These are phyloP conservation scores for Trichosporon sp. DNA, from an alignment of 1,284 basidiomycete genomes.

Conservation along the genomic window DNA sequence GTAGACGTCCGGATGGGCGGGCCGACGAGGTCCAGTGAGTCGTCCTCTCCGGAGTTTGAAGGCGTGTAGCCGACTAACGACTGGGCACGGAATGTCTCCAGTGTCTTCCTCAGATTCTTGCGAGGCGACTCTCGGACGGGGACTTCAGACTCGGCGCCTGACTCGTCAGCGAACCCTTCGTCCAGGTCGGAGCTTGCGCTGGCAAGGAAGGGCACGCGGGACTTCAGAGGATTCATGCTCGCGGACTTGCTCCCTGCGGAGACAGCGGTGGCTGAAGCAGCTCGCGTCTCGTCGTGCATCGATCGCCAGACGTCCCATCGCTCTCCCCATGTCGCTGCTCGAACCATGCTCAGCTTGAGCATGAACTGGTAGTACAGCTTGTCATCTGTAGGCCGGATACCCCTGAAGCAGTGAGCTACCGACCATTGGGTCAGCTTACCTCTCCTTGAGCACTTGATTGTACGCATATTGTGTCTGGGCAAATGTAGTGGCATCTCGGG, in stretches of 20 bases:
- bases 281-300: background rate
- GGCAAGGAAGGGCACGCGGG: constrained; percentile 39
- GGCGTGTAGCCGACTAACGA: constrained; percentile 17
- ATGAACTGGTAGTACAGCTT: constrained; percentile 45
- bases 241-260: background rate
- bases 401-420: constrained; percentile 22
- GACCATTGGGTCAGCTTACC: constrained; percentile 21
- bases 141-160: constrained; percentile 9
- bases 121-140: constrained; percentile 9
- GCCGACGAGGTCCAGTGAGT: background rate
- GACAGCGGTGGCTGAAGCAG: background rate
- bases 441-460: constrained; percentile 31
- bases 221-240: constrained; percentile 12
- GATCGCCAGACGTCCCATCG: constrained; percentile 42
- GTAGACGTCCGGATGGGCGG: constrained; percentile 14
- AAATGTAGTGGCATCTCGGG: constrained; percentile 37
- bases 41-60: constrained; percentile 6
- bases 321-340: constrained; percentile 44
- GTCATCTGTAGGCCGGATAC: constrained; percentile 32
- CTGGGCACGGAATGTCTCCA: background rate
- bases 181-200: constrained; percentile 42
- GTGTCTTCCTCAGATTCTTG: constrained; percentile 1
- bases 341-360: constrained; percentile 43
- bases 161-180: constrained; percentile 28
- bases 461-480: constrained; percentile 36